A percentile compares a stretch with the other conserved stretches of the same genome.
These are phyloP conservation scores for Zanthoxylum bungeanum DNA, from an alignment of 345 rosid species.

Conservation along the genomic window DNA sequence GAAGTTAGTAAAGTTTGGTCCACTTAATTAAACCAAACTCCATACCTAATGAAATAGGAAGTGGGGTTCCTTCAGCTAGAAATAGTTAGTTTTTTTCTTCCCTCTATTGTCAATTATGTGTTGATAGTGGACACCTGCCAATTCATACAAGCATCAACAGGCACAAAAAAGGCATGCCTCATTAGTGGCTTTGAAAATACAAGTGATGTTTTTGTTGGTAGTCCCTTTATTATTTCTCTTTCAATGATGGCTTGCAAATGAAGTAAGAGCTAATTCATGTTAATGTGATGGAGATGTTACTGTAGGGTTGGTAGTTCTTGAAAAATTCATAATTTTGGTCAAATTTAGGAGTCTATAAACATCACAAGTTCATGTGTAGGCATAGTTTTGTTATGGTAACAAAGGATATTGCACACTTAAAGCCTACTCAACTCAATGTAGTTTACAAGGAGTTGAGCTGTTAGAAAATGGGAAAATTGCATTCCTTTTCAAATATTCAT, in stretches of 20 bases:
- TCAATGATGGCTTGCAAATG: neutral
- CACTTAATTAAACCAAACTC: constrained; percentile 27
- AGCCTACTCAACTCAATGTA: neutral
- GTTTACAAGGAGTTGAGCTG: too few species aligned
- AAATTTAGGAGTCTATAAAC: neutral
- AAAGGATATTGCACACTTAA: neutral
- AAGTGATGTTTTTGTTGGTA: neutral
- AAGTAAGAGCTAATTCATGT: neutral
- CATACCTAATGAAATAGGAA: constrained; percentile 29
- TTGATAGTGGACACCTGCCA: constrained; percentile 6
- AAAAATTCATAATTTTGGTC: neutral
- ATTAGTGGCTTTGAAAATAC: neutral
- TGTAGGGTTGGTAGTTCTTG: neutral
- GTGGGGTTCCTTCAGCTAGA: constrained; percentile 13
- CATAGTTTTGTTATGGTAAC: neutral
- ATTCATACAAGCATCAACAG: constrained; percentile 16
- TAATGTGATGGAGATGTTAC: neutral
- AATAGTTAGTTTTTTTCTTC: too few species aligned
- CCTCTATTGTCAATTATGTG: constrained; percentile 8
- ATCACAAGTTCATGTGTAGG: neutral
- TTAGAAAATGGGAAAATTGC: neutral
- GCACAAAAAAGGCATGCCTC: neutral
- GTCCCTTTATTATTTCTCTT: neutral
- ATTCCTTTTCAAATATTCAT: neutral
- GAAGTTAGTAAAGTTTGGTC: constrained; percentile 42